Evolutionary conservation across 2,329 filamentous ascomycete species (phyloP).

Genomic region (Arthrobotrys sinensis): DNA sequence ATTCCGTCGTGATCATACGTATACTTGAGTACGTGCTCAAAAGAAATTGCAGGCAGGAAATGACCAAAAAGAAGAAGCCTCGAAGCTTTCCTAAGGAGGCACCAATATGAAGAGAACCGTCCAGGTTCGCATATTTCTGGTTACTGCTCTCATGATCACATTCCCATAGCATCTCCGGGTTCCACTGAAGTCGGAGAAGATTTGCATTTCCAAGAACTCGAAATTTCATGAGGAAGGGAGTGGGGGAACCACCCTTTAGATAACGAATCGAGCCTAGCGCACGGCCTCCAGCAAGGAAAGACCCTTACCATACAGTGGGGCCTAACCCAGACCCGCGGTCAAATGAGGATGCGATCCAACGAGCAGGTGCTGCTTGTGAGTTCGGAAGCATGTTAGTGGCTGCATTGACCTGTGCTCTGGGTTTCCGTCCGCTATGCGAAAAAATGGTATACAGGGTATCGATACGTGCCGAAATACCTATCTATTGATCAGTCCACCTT

Average conservation of each 20-base stretch:
- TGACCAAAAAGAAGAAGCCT: conserved; percentile 24
- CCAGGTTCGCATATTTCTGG: conserved; percentile 23
- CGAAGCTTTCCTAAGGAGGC: conserved; percentile 14
- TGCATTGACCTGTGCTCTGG: conserved; percentile 48
- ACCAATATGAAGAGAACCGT: not conserved
- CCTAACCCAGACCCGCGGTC: conserved; percentile 60
- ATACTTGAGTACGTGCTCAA: conserved; percentile 1
- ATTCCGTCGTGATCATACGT: conserved; percentile 28
- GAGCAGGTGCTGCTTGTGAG: conserved; percentile 56
- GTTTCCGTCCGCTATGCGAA: conserved; percentile 36
- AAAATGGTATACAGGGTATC: conserved; percentile 25
- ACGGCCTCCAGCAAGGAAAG: conserved; percentile 43
- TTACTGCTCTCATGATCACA: conserved; percentile 48
- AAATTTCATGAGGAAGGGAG: conserved; percentile 40
- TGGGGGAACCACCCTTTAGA: conserved; percentile 53
- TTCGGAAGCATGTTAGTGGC: conserved; percentile 58
- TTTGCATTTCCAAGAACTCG: conserved; percentile 46
- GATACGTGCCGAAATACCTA: conserved; percentile 44
- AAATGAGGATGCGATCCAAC: conserved; percentile 61
- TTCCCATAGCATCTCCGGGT: conserved; percentile 25
- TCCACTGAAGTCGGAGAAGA: conserved; percentile 29
- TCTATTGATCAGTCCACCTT: conserved; percentile 46
- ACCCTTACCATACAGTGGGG: conserved; percentile 47
- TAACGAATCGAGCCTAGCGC: conserved; percentile 59
- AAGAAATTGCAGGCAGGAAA: conserved; percentile 28